phyloP scores from a whole-genome alignment of 441 rosid genomes.

The Mallotus repandus region DNA sequence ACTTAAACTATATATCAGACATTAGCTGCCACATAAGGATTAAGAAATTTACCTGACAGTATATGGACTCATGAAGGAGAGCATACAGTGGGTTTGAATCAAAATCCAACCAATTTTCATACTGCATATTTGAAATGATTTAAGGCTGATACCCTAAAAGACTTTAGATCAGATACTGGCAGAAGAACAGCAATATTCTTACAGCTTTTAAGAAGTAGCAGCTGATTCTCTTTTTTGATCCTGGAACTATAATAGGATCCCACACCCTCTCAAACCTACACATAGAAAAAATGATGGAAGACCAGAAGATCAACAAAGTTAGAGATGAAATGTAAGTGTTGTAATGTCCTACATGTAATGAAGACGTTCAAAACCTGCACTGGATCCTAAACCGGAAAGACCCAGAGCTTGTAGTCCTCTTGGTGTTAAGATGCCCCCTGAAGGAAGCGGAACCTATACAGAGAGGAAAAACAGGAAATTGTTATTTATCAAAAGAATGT shows the following conservation, averaged over 20 bases:
- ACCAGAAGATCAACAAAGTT: background rate
- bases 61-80: slow-evolving; percentile 77
- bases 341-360: slow-evolving; percentile 70
- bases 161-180: slow-evolving; percentile 14
- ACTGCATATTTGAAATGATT: slow-evolving; percentile 42
- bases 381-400: slow-evolving; percentile 77
- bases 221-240: slow-evolving; percentile 65
- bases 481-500: slow-evolving; percentile 3
- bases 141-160: slow-evolving; percentile 16
- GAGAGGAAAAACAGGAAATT: slow-evolving; percentile 8
- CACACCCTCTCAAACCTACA: slow-evolving; percentile 87
- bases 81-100: slow-evolving; percentile 88
- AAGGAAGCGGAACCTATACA: slow-evolving; percentile 80
- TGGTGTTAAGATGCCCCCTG: slow-evolving; percentile 84
- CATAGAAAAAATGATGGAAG: slow-evolving; percentile 11
- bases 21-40: slow-evolving; percentile 11
- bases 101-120: slow-evolving; percentile 66
- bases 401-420: slow-evolving; percentile 85
- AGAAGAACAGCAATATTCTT: slow-evolving; percentile 29
- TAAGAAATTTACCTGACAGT: slow-evolving; percentile 68
- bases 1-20: background rate
- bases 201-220: slow-evolving; percentile 73
- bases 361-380: slow-evolving; percentile 87
- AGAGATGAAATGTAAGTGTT: background rate
- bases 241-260: slow-evolving; percentile 85